Percentiles rank a stretch among this genome's conserved stretches.
phyloP scores from a whole-genome alignment of 306 rosid genomes.

The Sicyos edulis region DNA sequence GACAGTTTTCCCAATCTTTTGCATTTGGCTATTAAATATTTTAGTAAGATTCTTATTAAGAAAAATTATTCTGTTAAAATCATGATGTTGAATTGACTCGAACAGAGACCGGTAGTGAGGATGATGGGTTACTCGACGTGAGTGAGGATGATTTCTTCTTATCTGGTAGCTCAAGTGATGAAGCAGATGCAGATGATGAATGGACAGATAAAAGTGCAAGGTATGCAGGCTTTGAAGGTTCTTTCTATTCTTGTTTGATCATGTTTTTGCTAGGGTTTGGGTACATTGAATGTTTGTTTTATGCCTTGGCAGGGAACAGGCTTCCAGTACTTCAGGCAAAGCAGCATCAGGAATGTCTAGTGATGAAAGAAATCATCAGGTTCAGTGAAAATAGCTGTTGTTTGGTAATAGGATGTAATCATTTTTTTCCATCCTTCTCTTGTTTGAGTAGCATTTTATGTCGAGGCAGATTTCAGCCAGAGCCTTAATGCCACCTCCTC shows the following conservation, averaged over 20 bases:
- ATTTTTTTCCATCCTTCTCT: background rate
- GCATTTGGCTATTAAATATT: too few species aligned
- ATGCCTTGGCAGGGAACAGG: conserved; percentile 74
- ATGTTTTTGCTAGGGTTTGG: background rate
- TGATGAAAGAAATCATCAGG: conserved; percentile 95
- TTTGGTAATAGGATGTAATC: background rate
- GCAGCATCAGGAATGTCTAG: conserved; percentile 95
- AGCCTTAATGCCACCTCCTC: conserved; percentile 97
- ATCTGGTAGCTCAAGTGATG: conserved; percentile 84
- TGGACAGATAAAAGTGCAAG: conserved; percentile 96
- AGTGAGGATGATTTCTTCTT: conserved; percentile 95
- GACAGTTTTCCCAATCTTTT: too few species aligned
- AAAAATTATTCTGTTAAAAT: background rate
- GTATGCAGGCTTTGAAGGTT: conserved; percentile 30
- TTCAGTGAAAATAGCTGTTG: conserved; percentile 24
- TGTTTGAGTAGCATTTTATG: conserved; percentile 28
- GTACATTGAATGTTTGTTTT: conserved; percentile 9
- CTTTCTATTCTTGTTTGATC: background rate
- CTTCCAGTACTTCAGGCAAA: conserved; percentile 95
- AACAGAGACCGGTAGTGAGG: conserved; percentile 92
- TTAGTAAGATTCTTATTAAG: background rate
- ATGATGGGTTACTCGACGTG: conserved; percentile 86
- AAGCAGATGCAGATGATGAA: conserved; percentile 97
- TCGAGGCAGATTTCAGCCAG: conserved; percentile 90
- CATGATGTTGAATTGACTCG: conserved; percentile 6